Evolutionary conservation across 139 green algal genomes (phyloP).

Genomic region (Mesotaenium endlicherianum): DNA sequence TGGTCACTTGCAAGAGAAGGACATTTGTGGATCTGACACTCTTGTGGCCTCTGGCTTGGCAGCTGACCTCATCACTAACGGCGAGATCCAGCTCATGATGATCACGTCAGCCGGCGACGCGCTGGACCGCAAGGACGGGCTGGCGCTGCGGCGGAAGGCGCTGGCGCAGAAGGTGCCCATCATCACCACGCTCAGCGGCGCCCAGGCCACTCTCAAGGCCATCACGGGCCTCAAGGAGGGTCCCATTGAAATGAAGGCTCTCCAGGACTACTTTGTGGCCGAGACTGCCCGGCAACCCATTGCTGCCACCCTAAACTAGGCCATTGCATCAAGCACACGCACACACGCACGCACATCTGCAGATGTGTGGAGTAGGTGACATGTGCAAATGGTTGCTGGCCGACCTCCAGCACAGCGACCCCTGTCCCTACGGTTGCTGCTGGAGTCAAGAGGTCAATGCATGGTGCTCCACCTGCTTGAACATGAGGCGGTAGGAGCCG

Average conservation of each 20-base stretch:
- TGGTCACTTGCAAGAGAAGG: too few relatives aligned
- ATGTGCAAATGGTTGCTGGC: too few relatives aligned
- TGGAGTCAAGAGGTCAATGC: too few relatives aligned
- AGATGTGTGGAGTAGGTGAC: too few relatives aligned
- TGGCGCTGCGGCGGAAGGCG: conserved; percentile 84
- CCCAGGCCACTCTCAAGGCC: conserved; percentile 76
- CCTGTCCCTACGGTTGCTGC: too few relatives aligned
- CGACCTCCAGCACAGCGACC: too few relatives aligned
- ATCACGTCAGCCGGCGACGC: conserved; percentile 88
- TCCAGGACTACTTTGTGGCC: conserved; percentile 76
- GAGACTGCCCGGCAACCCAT: not conserved
- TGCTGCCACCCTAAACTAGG: not conserved
- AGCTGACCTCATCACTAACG: conserved; percentile 53
- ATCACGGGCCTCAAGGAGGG: conserved; percentile 75
- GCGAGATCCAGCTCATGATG: conserved; percentile 79
- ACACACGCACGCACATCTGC: too few relatives aligned
- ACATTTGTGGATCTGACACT: too few relatives aligned
- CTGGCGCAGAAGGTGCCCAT: conserved; percentile 86
- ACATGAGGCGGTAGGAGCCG: too few relatives aligned
- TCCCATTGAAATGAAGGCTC: conserved; percentile 74
- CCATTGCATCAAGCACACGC: too few relatives aligned
- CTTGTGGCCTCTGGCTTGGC: too few relatives aligned
- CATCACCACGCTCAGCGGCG: conserved; percentile 91
- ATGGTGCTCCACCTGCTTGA: too few relatives aligned
- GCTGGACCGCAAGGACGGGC: conserved; percentile 85